These are phyloP conservation scores for Parachaetomium inaequale DNA, from an alignment of 495 filamentous ascomycete species.

Conservation along the genomic window DNA sequence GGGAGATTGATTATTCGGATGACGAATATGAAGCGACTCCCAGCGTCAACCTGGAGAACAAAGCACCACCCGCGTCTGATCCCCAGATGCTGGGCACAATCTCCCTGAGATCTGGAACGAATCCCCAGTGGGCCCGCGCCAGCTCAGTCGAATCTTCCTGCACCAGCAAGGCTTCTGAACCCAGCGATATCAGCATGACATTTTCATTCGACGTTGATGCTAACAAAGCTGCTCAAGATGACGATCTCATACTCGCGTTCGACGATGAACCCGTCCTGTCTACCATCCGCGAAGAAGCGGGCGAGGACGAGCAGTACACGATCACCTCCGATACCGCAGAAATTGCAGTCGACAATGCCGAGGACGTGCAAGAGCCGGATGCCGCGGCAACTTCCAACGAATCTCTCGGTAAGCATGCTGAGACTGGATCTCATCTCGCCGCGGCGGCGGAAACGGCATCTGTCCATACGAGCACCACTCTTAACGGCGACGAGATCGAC, in stretches of 20 bases:
- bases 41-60: background rate
- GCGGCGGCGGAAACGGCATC: constrained; percentile 17
- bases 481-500: constrained; percentile 48
- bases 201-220: constrained; percentile 4
- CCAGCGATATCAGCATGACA: constrained; percentile 7
- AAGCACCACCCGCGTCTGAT: no score
- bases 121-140: background rate
- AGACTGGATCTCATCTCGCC: background rate
- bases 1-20: constrained; percentile 22
- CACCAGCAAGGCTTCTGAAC: background rate
- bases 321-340: constrained; percentile 5
- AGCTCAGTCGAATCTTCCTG: background rate
- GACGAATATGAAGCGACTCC: constrained; percentile 14
- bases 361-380: constrained; percentile 1
- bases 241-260: constrained; percentile 19
- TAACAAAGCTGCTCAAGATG: constrained; percentile 25
- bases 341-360: background rate
- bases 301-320: constrained; percentile 8
- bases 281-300: constrained; percentile 14
- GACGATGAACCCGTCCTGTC: constrained; percentile 13
- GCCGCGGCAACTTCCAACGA: constrained; percentile 13
- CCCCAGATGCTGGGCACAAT: background rate
- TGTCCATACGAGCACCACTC: constrained; percentile 39
- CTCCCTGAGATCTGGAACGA: background rate
- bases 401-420: constrained; percentile 8